phyloP scores from a whole-genome alignment of 257 asterid species.

The Penstemon newberryi region DNA sequence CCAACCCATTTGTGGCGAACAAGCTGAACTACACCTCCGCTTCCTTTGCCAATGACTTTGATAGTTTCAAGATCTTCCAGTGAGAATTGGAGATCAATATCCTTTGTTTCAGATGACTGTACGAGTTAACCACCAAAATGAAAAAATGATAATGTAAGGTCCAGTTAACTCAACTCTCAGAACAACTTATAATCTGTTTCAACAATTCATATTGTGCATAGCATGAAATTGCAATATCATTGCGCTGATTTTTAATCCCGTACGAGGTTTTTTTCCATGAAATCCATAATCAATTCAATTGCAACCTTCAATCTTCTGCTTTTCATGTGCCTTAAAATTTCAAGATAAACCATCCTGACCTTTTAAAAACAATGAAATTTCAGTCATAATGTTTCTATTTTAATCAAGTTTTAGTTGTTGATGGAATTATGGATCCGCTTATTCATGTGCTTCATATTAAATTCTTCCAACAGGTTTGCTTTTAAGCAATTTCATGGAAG shows the following conservation, averaged over 20 bases:
- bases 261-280: slow-evolving; percentile 7
- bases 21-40: slow-evolving; percentile 98
- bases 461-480: too few relatives aligned
- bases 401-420: not conserved
- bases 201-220: not conserved
- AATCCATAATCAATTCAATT: slow-evolving; percentile 5
- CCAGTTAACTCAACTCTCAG: slow-evolving; percentile 26
- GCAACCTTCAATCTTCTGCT: slow-evolving; percentile 7
- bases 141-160: not conserved
- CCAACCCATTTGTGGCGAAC: slow-evolving; percentile 98
- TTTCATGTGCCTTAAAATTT: not conserved
- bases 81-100: slow-evolving; percentile 81
- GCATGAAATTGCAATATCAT: slow-evolving; percentile 16
- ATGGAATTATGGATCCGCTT: not conserved
- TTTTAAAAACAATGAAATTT: too few relatives aligned
- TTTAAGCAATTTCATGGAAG: too few relatives aligned
- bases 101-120: slow-evolving; percentile 71
- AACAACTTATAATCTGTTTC: slow-evolving; percentile 13
- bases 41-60: slow-evolving; percentile 97
- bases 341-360: slow-evolving; percentile 13
- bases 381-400: not conserved
- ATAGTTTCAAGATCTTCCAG: slow-evolving; percentile 93
- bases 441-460: too few relatives aligned
- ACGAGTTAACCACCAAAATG: slow-evolving; percentile 23
- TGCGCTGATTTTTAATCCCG: not conserved